A percentile compares a stretch with the other conserved stretches of the same genome.
These are phyloP conservation scores for Tripterygium wilfordii DNA, from an alignment of 177 flowering plant genomes.

Conservation along the genomic window DNA sequence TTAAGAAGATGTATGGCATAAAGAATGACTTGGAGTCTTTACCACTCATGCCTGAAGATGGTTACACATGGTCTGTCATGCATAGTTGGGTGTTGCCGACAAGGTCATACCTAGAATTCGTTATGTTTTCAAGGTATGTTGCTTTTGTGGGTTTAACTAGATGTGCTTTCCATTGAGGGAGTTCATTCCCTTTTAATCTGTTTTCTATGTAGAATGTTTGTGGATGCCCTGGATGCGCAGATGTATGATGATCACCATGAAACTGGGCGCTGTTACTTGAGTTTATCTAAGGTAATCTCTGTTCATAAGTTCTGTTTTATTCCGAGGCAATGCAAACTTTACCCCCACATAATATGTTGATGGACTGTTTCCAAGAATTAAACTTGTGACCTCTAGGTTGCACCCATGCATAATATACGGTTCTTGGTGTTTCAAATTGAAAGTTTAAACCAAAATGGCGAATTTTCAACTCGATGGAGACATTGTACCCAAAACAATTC, in stretches of 20 bases:
- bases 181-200: not conserved
- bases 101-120: constrained; percentile 83
- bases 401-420: no score
- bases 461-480: no score
- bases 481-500: no score
- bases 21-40: constrained; percentile 44
- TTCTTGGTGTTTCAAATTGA: no score
- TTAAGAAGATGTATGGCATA: constrained; percentile 73
- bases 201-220: constrained; percentile 70
- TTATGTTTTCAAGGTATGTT: constrained; percentile 89
- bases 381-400: no score
- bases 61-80: constrained; percentile 89
- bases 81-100: constrained; percentile 94
- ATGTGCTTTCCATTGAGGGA: not conserved
- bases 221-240: constrained; percentile 79
- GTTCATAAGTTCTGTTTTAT: no score
- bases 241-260: constrained; percentile 76
- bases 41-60: constrained; percentile 90
- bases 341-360: no score
- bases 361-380: no score
- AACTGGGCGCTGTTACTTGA: constrained; percentile 68
- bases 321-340: no score
- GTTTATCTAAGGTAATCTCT: constrained; percentile 76
- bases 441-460: no score
- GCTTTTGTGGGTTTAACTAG: not conserved